Base-by-base conservation (phyloP, 2,329 filamentous ascomycete genomes). In the Paecilomyces sp. region DNA sequence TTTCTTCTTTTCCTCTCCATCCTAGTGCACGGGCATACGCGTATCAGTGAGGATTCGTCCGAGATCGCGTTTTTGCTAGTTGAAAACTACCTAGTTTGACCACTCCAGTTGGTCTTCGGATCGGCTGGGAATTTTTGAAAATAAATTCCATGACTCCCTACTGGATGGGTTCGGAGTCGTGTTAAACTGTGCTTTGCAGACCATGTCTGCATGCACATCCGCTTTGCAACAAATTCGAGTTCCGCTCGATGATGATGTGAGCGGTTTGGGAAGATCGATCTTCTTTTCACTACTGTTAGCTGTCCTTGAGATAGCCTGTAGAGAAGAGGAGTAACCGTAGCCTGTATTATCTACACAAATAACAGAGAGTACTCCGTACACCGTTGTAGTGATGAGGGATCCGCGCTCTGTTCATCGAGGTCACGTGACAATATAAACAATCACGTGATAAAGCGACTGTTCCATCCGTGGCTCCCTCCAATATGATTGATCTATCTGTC, bases 1-100 rank as follows among this genome's bases (percentile, higher is more conserved):
- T 68, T 63, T 71, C 68, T 65, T 53, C 70, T 75, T 75, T 68
- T 61, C 70, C 71, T 65, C 68, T 58, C 63, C 68, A 75, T 75
- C 73, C 73, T 74, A 67, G 73, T 75, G 73, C 73, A 87, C 79
- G 85, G 87, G 88, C 87, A 84, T 88, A 90, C 83, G 86, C 84
- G 84, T 87, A 85, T 85, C 87, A 88, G 86, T 91, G 88, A 91
- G 86, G 88, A 90, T 87, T 86, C 84, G 86, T 91, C 89, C 85
- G 89, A 91, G 87, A 85, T 85, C 83, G 84, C 84, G 83, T 90
- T 90, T 89, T 90, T 91, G 88, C 88, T 91, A 89, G 87, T 90
- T 90, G 88, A 89, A 89, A 90, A 89, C 88, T 90, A 89, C 81
- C 79, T 73, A 82, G 81, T 82, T 84, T 89, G 88, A 90, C 88